phyloP scores from a whole-genome alignment of 208 protist genomes.

The Trypanosoma conorhini region DNA sequence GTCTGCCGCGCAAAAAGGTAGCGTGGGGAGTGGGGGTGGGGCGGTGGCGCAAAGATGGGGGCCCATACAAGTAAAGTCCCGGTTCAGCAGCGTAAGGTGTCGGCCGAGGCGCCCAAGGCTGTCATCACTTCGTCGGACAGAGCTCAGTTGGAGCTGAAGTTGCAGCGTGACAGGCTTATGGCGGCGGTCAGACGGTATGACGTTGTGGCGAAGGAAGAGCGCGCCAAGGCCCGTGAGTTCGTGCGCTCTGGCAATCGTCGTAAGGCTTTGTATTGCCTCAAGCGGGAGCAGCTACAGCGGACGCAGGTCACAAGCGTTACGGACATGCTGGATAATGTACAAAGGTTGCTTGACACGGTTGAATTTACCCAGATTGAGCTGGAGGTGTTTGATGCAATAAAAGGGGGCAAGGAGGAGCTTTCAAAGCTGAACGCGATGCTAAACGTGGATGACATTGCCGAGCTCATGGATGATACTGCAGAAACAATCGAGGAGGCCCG shows the following conservation, averaged over 20 bases:
- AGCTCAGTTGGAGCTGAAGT: slow-evolving; percentile 76
- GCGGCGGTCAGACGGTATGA: slow-evolving; percentile 76
- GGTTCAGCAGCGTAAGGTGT: neutral
- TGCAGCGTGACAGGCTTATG: slow-evolving; percentile 75
- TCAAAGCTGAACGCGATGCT: slow-evolving; percentile 79
- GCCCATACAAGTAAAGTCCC: slow-evolving; percentile 7
- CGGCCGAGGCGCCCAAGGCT: neutral
- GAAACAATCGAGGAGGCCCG: slow-evolving; percentile 75
- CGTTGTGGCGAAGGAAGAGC: slow-evolving; percentile 44
- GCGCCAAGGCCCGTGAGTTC: slow-evolving; percentile 66
- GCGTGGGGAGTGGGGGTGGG: neutral
- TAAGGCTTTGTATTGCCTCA: slow-evolving; percentile 83
- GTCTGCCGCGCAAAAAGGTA: neutral
- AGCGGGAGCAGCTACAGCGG: slow-evolving; percentile 60
- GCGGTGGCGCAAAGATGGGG: slow-evolving; percentile 11
- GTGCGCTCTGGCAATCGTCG: slow-evolving; percentile 63
- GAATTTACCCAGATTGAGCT: slow-evolving; percentile 76
- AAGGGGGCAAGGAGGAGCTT: slow-evolving; percentile 72
- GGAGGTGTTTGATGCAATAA: slow-evolving; percentile 69
- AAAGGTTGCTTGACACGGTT: slow-evolving; percentile 74
- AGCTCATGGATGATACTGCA: slow-evolving; percentile 71
- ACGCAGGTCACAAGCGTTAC: slow-evolving; percentile 58
- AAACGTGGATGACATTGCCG: slow-evolving; percentile 82
- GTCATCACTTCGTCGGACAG: slow-evolving; percentile 69
- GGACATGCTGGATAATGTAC: slow-evolving; percentile 80